Evolutionary conservation across 2,329 filamentous ascomycete genomes (phyloP), one percentile per base, ranked within the genome.

Genomic region (Alternaria rosae): DNA sequence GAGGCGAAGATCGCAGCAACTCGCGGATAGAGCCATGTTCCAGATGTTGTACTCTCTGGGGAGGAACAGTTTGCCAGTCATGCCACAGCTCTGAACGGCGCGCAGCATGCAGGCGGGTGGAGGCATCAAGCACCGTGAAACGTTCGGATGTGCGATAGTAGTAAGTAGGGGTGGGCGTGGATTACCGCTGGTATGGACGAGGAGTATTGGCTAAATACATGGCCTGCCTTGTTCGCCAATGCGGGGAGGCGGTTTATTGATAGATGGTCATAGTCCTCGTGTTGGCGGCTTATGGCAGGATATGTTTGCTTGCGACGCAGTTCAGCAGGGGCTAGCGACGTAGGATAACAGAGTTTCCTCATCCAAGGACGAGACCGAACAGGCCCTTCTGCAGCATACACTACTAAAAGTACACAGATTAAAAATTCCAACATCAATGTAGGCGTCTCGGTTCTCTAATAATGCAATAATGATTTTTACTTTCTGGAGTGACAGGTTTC

Each of bases 101-200:
- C 64, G 65, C 68, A 62, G 58, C 62, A 68, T 68, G 69, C 65
- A 67, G 57, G 62, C 64, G 59, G 64, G 69, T 64, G 59, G 62
- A 69, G 69, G 69, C 67, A 67, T 63, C 61, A 70, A 58, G 51
- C 64, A 67, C 56, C 43, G 74, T 71, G 69, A 68, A 63, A 76
- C 71, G 32, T 59, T 61, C 62, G 67, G 66, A 66, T 69, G 69
- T 57, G 43, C 57, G 21, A 54, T 41, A 20, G 50, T 59, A 17
- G 44, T 55, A 48, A 45, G 54, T 59, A 53, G 55, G 57, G 54
- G 54, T 52, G 59, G 47, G 58, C 58, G 57, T 59, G 43, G 60
- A 48, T 20, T 59, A 23, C 61, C 59, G 52, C 48, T 48, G 26
- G 59, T 26, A 23, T 21, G 61, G 62, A 51, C 57, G 41, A 26